A percentile compares a stretch with the other conserved stretches of the same genome.
Evolutionary conservation across 176 grass and related monocot species (phyloP).

Genomic region (Ensete ventricosum): DNA sequence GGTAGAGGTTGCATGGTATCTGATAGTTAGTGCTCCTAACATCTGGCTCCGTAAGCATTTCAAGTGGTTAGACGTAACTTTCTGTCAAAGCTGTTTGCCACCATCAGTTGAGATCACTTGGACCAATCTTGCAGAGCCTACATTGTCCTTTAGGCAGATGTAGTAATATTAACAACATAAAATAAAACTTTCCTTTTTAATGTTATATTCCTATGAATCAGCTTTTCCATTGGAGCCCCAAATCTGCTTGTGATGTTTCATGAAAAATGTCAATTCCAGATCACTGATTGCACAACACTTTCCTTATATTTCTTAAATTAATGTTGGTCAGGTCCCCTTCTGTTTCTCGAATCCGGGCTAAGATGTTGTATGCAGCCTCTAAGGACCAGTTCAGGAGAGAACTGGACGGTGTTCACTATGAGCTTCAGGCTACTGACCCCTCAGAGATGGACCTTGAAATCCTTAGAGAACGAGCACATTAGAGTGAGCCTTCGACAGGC

Average conservation of each 20-base stretch:
- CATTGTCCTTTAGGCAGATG: too few relatives aligned
- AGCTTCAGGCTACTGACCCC: constrained; percentile 89
- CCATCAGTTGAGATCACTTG: too few relatives aligned
- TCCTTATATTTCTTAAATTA: too few relatives aligned
- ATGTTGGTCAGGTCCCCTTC: constrained; percentile 52
- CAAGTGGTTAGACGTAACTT: too few relatives aligned
- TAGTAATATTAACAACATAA: not conserved
- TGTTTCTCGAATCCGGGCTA: constrained; percentile 71
- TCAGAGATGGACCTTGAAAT: constrained; percentile 70
- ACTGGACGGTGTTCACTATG: constrained; percentile 85
- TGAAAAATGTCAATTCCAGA: too few relatives aligned
- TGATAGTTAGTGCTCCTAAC: too few relatives aligned
- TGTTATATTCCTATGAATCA: not conserved
- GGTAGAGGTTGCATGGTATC: too few relatives aligned
- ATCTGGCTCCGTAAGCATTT: too few relatives aligned
- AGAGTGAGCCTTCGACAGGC: not conserved
- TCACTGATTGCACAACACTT: too few relatives aligned
- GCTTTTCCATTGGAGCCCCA: not conserved
- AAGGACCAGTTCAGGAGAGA: constrained; percentile 86
- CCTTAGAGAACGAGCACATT: constrained; percentile 70
- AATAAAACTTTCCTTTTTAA: not conserved
- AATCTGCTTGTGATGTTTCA: too few relatives aligned
- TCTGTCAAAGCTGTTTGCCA: too few relatives aligned
- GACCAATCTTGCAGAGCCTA: too few relatives aligned
- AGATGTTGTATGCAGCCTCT: constrained; percentile 89